Conservation (phyloP, 2,329 filamentous ascomycete genomes). For the Hypoxylon sp. region DNA sequence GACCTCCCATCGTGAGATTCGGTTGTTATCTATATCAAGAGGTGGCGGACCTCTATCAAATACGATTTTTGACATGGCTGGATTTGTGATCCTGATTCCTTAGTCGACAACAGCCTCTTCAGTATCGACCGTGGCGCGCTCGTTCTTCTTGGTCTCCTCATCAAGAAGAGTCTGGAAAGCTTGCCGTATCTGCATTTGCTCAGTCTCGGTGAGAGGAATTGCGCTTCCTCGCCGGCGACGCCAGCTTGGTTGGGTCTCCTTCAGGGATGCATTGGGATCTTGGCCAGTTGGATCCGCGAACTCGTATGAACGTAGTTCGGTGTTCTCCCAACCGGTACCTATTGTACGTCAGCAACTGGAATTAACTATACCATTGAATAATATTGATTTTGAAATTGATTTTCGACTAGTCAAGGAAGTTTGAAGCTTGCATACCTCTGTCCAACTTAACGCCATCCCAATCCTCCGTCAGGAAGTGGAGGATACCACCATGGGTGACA, state of each 20-base stretch:
- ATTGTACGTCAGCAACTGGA: conserved; percentile 26
- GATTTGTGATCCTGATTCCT: background rate
- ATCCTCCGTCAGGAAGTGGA: conserved; percentile 89
- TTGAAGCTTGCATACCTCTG: conserved; percentile 55
- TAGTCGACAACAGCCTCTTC: conserved; percentile 30
- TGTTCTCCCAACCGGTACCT: conserved; percentile 83
- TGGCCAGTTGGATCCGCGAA: conserved; percentile 69
- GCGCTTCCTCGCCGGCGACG: conserved; percentile 60
- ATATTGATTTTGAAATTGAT: background rate
- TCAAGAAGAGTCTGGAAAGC: conserved; percentile 57
- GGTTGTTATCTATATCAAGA: background rate
- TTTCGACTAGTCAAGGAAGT: background rate
- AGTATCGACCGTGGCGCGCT: background rate
- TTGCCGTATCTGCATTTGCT: conserved; percentile 63
- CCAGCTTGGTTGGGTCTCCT: conserved; percentile 67
- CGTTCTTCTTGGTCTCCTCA: conserved; percentile 41
- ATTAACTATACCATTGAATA: background rate
- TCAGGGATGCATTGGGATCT: conserved; percentile 64
- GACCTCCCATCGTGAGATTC: background rate
- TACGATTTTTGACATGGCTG: background rate
- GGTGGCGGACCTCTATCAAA: background rate
- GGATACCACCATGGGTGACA: conserved; percentile 85
- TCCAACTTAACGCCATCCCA: conserved; percentile 73
- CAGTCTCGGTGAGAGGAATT: conserved; percentile 60
- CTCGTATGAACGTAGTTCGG: conserved; percentile 78